phyloP scores from a whole-genome alignment of 192 early-diverging fungal genomes.

The Linnemannia elongata region DNA sequence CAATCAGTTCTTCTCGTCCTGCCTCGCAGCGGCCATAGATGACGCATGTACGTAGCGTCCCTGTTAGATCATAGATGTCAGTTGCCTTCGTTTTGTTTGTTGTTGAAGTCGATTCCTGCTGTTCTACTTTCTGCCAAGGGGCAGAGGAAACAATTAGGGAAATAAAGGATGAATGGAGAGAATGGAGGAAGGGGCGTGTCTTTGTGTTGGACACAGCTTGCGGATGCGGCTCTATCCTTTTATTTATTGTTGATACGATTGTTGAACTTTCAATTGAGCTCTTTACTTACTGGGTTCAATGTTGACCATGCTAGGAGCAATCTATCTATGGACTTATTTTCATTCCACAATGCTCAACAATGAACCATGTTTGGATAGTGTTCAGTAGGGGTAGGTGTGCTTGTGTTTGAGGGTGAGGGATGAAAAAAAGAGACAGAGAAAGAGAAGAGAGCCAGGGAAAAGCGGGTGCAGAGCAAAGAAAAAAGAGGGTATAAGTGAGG shows the following conservation, averaged over 20 bases:
- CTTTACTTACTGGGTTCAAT: not conserved
- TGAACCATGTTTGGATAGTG: not conserved
- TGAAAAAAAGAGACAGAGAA: not conserved
- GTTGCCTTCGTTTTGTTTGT: not conserved
- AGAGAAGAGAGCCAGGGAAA: not conserved
- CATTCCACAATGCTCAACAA: not conserved
- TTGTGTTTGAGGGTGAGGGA: not conserved
- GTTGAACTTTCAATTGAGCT: not conserved
- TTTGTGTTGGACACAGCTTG: not conserved
- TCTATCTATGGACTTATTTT: not conserved
- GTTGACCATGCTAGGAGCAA: not conserved
- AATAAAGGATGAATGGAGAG: not conserved
- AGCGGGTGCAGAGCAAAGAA: not conserved
- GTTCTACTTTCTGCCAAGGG: not conserved
- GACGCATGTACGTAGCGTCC: not conserved
- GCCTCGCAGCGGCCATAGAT: not conserved
- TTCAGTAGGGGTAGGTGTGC: not conserved
- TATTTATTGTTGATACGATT: not conserved
- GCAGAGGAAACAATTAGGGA: not conserved
- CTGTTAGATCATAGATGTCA: not conserved
- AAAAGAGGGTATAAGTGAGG: too few species aligned
- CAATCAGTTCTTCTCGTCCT: not conserved
- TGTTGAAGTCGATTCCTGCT: not conserved
- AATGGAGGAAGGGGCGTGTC: not conserved
- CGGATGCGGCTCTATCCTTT: not conserved